Conservation (phyloP, 2,329 filamentous ascomycete species). For the Cucurbitaria berberidis region DNA sequence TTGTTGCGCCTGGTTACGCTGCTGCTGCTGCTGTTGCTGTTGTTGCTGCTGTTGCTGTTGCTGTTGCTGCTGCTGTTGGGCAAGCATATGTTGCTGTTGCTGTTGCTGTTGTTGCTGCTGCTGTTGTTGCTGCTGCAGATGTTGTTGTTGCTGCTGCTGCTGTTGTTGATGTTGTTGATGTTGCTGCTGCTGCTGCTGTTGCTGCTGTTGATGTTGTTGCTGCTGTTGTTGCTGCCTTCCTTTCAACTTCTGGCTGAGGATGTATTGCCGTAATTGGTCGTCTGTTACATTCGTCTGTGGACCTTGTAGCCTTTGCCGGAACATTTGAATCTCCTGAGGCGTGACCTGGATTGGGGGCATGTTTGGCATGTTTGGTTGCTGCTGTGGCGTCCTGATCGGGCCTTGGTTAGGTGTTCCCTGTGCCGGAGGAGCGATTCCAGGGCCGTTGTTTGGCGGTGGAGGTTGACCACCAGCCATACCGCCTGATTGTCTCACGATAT, state of each 20-base stretch:
- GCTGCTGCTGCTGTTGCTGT: conserved; percentile 11
- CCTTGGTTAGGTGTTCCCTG: conserved; percentile 47
- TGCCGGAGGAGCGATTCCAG: conserved; percentile 45
- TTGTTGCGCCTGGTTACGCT: conserved; percentile 13
- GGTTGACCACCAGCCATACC: conserved; percentile 26
- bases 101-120: conserved; percentile 16
- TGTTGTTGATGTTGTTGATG: conserved; percentile 25
- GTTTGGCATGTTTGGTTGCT: conserved; percentile 34
- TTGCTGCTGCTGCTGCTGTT: conserved; percentile 28
- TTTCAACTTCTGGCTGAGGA: conserved; percentile 32
- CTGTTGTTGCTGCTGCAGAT: conserved; percentile 17
- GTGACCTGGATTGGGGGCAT: conserved; percentile 41
- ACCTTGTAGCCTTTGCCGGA: conserved; percentile 43
- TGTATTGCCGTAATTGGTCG: conserved; percentile 35
- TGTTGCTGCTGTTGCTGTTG: conserved; percentile 17
- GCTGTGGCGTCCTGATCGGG: conserved; percentile 35
- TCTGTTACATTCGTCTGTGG: conserved; percentile 37
- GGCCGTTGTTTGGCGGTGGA: conserved; percentile 24
- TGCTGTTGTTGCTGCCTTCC: conserved; percentile 20
- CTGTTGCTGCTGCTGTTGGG: conserved; percentile 32
- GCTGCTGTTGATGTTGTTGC: conserved; percentile 32
- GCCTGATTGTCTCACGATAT: conserved; percentile 41
- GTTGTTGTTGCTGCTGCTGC: conserved; percentile 39
- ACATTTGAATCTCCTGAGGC: conserved; percentile 49
- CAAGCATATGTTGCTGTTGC: conserved; percentile 9